Conservation (phyloP, 2,329 filamentous ascomycete species). For the Cadophora malorum region DNA sequence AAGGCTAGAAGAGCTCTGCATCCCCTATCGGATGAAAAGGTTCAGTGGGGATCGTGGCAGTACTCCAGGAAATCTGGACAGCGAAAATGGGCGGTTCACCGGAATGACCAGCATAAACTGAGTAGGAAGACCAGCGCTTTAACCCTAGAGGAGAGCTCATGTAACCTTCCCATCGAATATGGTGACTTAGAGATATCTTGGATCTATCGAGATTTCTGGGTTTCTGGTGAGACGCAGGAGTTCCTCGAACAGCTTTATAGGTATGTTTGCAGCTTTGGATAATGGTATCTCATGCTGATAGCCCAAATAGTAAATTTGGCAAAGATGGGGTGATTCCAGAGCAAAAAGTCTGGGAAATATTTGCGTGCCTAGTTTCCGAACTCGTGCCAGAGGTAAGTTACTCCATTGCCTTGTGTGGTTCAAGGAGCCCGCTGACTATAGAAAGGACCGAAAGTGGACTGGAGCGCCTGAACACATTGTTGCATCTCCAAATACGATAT, state of each 20-base stretch:
- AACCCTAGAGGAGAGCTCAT: conserved; percentile 5
- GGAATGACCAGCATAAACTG: conserved; percentile 11
- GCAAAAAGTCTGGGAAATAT: conserved; percentile 27
- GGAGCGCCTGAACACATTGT: conserved; percentile 21
- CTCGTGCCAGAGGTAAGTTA: conserved; percentile 24
- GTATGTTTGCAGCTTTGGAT: not conserved
- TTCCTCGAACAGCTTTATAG: conserved; percentile 27
- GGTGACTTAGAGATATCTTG: conserved; percentile 28
- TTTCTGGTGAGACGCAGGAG: conserved; percentile 14
- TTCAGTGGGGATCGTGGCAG: conserved; percentile 13
- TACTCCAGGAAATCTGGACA: conserved; percentile 12
- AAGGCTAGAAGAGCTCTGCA: conserved; percentile 24
- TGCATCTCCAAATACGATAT: conserved; percentile 28
- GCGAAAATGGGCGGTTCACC: conserved; percentile 13
- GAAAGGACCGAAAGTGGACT: conserved; percentile 11
- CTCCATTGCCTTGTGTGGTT: too few species aligned
- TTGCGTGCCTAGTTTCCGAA: conserved; percentile 28
- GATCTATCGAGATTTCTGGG: conserved; percentile 28
- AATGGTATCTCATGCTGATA: not conserved
- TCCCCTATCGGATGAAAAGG: conserved; percentile 10
- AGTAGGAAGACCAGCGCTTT: conserved; percentile 14
- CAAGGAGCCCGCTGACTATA: not conserved
- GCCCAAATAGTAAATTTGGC: conserved; percentile 16
- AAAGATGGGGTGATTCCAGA: conserved; percentile 26
- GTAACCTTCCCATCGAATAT: conserved; percentile 20